A percentile compares a stretch with the other conserved stretches of the same genome.
phyloP scores from a whole-genome alignment of 2,329 filamentous ascomycete species.

The Stenocarpella maydis region DNA sequence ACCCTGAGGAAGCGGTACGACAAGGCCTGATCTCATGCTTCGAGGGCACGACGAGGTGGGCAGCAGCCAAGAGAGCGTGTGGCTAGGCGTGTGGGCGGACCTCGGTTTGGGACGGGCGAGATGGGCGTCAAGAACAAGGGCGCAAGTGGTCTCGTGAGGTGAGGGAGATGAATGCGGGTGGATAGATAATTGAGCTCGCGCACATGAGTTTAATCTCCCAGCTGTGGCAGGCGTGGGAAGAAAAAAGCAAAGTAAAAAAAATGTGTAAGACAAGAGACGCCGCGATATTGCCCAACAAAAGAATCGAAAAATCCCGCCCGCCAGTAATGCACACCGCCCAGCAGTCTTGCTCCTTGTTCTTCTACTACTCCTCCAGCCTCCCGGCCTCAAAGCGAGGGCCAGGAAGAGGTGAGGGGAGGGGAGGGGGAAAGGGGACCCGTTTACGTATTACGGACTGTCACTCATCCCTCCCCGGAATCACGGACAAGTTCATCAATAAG shows the following conservation, averaged over 20 bases:
- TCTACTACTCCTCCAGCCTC: too few species aligned
- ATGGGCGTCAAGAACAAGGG: not conserved
- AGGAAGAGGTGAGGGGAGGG: not conserved
- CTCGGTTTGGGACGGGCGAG: too few species aligned
- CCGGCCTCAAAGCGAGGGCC: not conserved
- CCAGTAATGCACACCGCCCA: not conserved
- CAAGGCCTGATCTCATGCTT: conserved; percentile 42
- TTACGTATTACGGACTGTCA: not conserved
- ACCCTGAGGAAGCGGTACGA: conserved; percentile 84
- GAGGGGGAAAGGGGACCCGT: not conserved
- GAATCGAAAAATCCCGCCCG: not conserved
- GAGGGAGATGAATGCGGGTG: not conserved
- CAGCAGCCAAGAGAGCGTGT: not conserved
- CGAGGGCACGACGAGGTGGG: not conserved
- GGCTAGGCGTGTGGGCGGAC: not conserved
- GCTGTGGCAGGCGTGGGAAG: not conserved
- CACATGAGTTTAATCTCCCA: conserved; percentile 15
- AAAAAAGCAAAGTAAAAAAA: not conserved
- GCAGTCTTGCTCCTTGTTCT: not conserved
- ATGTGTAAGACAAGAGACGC: too few species aligned
- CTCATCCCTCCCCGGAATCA: not conserved
- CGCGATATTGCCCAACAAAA: not conserved
- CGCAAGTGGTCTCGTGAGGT: not conserved
- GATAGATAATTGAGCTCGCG: conserved; percentile 18
- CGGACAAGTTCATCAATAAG: not conserved